Evolutionary conservation across 805 yeast genomes (phyloP).

Genomic region (Vanderwaltozyma polyspora): DNA sequence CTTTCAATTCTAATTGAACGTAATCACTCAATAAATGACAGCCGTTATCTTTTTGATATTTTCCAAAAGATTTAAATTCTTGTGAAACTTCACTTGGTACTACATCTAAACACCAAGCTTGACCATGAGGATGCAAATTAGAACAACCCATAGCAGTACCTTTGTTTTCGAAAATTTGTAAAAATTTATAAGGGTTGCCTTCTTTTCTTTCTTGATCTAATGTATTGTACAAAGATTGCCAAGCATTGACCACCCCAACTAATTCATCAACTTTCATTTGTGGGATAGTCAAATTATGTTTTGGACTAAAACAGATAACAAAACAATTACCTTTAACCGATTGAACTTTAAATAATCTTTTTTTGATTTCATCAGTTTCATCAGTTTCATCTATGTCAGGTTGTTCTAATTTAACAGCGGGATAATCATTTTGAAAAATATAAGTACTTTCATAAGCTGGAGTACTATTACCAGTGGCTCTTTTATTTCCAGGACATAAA

Average conservation of each 20-base stretch:
- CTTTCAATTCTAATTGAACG: constrained; percentile 41
- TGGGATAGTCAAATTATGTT: constrained; percentile 57
- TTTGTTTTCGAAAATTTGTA: constrained; percentile 68
- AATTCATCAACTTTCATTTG: constrained; percentile 40
- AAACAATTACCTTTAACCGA: constrained; percentile 58
- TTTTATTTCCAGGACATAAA: constrained; percentile 58
- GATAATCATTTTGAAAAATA: constrained; percentile 56
- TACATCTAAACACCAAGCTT: constrained; percentile 61
- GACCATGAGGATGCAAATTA: constrained; percentile 76
- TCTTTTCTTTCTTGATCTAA: constrained; percentile 31
- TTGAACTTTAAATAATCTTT: constrained; percentile 39
- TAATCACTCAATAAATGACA: constrained; percentile 53
- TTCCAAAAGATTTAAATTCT: constrained; percentile 42
- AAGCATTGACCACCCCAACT: constrained; percentile 41
- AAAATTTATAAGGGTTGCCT: constrained; percentile 40
- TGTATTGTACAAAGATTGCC: constrained; percentile 43
- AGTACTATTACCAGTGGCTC: constrained; percentile 51
- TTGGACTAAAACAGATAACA: constrained; percentile 64
- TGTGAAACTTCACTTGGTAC: constrained; percentile 56
- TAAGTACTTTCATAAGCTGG: constrained; percentile 48
- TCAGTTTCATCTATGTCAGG: constrained; percentile 29
- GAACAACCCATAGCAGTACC: constrained; percentile 78
- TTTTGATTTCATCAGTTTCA: constrained; percentile 23
- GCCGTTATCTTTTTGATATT: constrained; percentile 35
- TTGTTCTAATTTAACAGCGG: constrained; percentile 54